Evolutionary conservation across 1,284 basidiomycete species (phyloP).

Genomic region (Heterobasidion occidentale): DNA sequence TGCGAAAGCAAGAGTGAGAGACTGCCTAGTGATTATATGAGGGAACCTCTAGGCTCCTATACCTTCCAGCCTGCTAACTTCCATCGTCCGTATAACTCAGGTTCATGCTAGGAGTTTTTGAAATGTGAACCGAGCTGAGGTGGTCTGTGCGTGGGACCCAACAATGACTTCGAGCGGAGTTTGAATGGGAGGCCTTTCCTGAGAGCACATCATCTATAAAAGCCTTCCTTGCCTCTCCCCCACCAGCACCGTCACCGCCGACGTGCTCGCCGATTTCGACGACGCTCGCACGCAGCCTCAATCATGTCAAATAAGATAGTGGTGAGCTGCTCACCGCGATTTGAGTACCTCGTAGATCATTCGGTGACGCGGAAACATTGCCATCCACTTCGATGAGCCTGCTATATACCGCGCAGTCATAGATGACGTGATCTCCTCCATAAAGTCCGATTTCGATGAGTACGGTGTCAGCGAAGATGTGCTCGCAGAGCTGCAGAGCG

Average conservation of each 20-base stretch:
- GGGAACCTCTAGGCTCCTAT: no score
- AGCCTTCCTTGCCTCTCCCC: constrained; percentile 28
- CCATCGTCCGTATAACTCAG: neutral
- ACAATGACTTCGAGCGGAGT: constrained; percentile 19
- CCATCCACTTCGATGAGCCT: constrained; percentile 56
- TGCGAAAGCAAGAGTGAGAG: no score
- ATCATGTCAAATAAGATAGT: constrained; percentile 86
- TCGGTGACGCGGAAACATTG: constrained; percentile 33
- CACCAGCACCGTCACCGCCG: constrained; percentile 23
- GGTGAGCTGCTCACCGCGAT: constrained; percentile 71
- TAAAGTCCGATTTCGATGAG: constrained; percentile 95
- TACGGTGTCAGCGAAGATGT: constrained; percentile 93
- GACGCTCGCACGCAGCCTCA: constrained; percentile 14
- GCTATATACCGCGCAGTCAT: constrained; percentile 89
- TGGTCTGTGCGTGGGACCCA: constrained; percentile 43
- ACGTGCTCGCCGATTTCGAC: constrained; percentile 26
- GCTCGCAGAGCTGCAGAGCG: constrained; percentile 80
- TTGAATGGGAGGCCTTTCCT: constrained; percentile 28
- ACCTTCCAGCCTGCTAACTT: neutral
- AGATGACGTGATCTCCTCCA: constrained; percentile 87
- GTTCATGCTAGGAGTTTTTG: no score
- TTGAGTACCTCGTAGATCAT: constrained; percentile 44
- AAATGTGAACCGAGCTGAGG: no score
- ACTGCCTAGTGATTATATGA: no score
- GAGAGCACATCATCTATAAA: constrained; percentile 42